Percentiles rank a stretch among this genome's conserved stretches.
These are phyloP conservation scores for Aspergillus incahuasiensis DNA, from an alignment of 495 filamentous ascomycete species.

Conservation along the genomic window DNA sequence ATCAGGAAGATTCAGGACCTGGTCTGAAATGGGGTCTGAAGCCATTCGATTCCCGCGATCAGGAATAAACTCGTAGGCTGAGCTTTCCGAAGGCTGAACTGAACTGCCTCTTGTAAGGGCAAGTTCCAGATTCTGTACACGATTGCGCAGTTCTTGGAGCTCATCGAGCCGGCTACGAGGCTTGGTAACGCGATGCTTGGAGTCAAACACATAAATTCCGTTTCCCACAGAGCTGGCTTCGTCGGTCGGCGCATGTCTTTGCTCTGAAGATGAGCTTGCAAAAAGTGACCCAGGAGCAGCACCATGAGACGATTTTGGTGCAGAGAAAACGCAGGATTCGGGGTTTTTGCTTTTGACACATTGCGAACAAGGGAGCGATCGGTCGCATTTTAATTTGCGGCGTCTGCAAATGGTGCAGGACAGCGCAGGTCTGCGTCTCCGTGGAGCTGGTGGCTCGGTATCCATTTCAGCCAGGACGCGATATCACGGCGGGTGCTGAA, in stretches of 20 bases:
- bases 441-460: conserved; percentile 19
- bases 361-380: conserved; percentile 60
- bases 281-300: conserved; percentile 13
- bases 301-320: conserved; percentile 17
- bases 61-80: conserved; percentile 22
- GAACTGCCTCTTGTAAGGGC: conserved; percentile 23
- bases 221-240: conserved; percentile 15
- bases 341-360: conserved; percentile 50
- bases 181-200: conserved; percentile 32
- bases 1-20: conserved; percentile 29
- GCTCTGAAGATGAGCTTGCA: conserved; percentile 13
- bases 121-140: conserved; percentile 29
- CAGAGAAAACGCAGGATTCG: conserved; percentile 32
- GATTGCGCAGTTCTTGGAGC: conserved; percentile 30
- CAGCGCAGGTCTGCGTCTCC: conserved; percentile 36
- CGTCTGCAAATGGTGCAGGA: conserved; percentile 53
- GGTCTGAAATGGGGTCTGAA: conserved; percentile 24
- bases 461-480: background rate
- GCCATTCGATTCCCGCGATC: conserved; percentile 15
- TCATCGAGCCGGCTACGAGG: conserved; percentile 26
- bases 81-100: conserved; percentile 27
- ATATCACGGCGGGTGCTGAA: background rate
- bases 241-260: conserved; percentile 14
- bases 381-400: conserved; percentile 68
- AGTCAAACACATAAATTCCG: conserved; percentile 41